A percentile compares a stretch with the other conserved stretches of the same genome.
These are phyloP conservation scores for sorghum (Sorghum bicolor) DNA, from an alignment of 176 grass and related monocot genomes.

Conservation along the genomic window Sorghum_bicolor_NCBIv3 NC_012870.2:2860001-2860500, in stretches of 20 bases:
- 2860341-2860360: slow-evolving; percentile 41
- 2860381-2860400: slow-evolving; percentile 99
- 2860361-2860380: slow-evolving; percentile 49
- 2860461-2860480: neutral
- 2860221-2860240: slow-evolving; percentile 33
- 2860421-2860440: slow-evolving; percentile 79
- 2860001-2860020: slow-evolving; percentile 78
- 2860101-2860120: slow-evolving; percentile 1
- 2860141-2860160: slow-evolving; percentile 61
- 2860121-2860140: slow-evolving; percentile 58
- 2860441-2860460: slow-evolving; percentile 20
- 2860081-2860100: slow-evolving; percentile 35
- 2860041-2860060: slow-evolving; percentile 71
- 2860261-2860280: slow-evolving; percentile 73
- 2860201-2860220: slow-evolving; percentile 46
- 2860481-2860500: neutral
- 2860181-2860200: slow-evolving; percentile 47
- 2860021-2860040: slow-evolving; percentile 51
- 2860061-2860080: slow-evolving; percentile 69
- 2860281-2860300: slow-evolving; percentile 79
- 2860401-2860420: slow-evolving; percentile 85
- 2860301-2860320: slow-evolving; percentile 70
- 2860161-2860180: slow-evolving; percentile 23
- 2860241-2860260: slow-evolving; percentile 61
- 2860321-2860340: slow-evolving; percentile 57